Evolutionary conservation across 768 basidiomycete genomes (phyloP).

Genomic region (Psilocybe sp.): DNA sequence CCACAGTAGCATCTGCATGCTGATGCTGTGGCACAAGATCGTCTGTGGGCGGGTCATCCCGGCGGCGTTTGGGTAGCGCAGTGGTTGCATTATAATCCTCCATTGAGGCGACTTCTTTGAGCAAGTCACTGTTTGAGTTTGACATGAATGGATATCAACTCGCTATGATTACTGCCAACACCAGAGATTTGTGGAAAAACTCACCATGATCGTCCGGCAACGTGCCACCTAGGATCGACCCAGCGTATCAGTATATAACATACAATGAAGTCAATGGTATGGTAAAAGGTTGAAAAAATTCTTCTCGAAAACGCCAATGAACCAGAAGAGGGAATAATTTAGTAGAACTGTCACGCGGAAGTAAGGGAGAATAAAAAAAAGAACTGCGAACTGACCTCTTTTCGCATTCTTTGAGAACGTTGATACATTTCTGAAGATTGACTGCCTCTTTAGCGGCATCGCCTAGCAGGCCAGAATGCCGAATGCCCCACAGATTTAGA

Average conservation of each 20-base stretch:
- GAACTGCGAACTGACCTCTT: conserved; percentile 3
- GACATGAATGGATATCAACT: conserved; percentile 7
- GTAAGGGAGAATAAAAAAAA: not conserved
- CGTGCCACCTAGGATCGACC: conserved; percentile 28
- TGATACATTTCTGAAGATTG: conserved; percentile 45
- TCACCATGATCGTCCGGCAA: conserved; percentile 36
- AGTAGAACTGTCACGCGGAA: too few relatives aligned
- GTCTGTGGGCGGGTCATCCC: conserved; percentile 25
- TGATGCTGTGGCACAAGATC: not conserved
- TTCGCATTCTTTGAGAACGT: conserved; percentile 7
- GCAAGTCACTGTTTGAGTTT: conserved; percentile 44
- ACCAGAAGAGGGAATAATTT: too few relatives aligned
- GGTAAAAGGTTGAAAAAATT: too few relatives aligned
- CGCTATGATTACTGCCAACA: conserved; percentile 18
- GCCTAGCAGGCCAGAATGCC: conserved; percentile 28
- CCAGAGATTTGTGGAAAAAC: conserved; percentile 5
- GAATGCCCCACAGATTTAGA: conserved; percentile 52
- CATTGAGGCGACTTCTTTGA: conserved; percentile 54
- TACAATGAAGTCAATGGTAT: too few relatives aligned
- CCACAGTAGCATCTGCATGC: not conserved
- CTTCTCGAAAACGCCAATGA: too few relatives aligned
- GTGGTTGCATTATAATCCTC: conserved; percentile 44
- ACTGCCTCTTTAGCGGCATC: conserved; percentile 40
- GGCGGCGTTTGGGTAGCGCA: conserved; percentile 45
- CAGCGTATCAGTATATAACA: not conserved